Evolutionary conservation across 768 basidiomycete genomes (phyloP).

Genomic region (Rhizopogon roseolus): DNA sequence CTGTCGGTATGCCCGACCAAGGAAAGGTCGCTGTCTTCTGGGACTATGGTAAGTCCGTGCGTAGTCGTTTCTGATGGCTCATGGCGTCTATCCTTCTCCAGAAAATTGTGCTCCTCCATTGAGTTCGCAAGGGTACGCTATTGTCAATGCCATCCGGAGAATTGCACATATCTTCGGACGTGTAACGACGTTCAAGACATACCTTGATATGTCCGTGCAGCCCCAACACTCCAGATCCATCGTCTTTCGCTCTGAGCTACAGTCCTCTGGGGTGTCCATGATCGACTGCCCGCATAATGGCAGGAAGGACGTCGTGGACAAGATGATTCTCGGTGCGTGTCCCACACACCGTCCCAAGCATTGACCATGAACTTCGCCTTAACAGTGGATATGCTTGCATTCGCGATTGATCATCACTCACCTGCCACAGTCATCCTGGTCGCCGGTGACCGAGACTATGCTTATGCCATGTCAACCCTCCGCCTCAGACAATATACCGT

Average conservation of each 20-base stretch:
- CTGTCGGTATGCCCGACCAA: slow-evolving; percentile 26
- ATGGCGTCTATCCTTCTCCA: slow-evolving; percentile 10
- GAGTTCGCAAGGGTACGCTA: slow-evolving; percentile 28
- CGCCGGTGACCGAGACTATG: slow-evolving; percentile 66
- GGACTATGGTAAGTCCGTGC: slow-evolving; percentile 27
- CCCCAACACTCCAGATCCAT: slow-evolving; percentile 26
- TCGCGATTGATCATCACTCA: slow-evolving; percentile 55
- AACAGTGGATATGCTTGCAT: slow-evolving; percentile 62
- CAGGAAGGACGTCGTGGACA: slow-evolving; percentile 37
- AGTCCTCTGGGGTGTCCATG: slow-evolving; percentile 40
- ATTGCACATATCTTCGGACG: slow-evolving; percentile 43
- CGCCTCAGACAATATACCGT: slow-evolving; percentile 50
- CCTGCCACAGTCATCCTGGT: slow-evolving; percentile 58
- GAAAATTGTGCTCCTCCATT: slow-evolving; percentile 30
- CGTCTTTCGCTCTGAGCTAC: slow-evolving; percentile 36
- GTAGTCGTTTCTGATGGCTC: background rate
- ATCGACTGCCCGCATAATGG: slow-evolving; percentile 31
- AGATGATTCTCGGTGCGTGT: slow-evolving; percentile 41
- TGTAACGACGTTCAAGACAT: slow-evolving; percentile 48
- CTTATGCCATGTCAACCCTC: slow-evolving; percentile 56
- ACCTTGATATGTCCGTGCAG: slow-evolving; percentile 42
- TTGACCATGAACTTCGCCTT: slow-evolving; percentile 2
- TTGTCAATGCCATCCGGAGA: slow-evolving; percentile 39
- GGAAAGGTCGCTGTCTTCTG: slow-evolving; percentile 39
- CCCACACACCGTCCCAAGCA: background rate